These are phyloP conservation scores for Torulaspora gathmanii DNA, from an alignment of 805 yeast species.

Conservation along the genomic window DNA sequence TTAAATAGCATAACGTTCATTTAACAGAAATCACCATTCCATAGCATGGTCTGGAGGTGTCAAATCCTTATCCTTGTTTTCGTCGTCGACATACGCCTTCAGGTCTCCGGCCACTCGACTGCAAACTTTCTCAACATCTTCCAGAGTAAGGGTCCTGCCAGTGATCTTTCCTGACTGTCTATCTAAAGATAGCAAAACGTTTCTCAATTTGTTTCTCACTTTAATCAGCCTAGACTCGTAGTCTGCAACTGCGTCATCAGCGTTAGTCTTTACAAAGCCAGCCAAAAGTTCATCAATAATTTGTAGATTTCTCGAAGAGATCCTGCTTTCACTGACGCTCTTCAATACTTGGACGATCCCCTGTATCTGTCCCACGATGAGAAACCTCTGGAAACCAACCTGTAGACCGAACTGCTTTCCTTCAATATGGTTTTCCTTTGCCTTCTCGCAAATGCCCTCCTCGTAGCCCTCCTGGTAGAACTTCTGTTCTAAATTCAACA, in stretches of 20 bases:
- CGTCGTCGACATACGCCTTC: constrained; percentile 31
- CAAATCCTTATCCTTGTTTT: constrained; percentile 15
- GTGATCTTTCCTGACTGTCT: constrained; percentile 10
- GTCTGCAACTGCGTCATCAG: constrained; percentile 50
- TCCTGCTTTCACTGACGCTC: constrained; percentile 14
- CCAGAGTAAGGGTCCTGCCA: constrained; percentile 29
- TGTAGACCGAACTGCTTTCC: constrained; percentile 84
- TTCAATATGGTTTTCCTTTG: constrained; percentile 56
- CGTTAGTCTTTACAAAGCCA: constrained; percentile 41
- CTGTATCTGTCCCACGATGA: constrained; percentile 63
- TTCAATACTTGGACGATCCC: constrained; percentile 47
- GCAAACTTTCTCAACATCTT: constrained; percentile 35
- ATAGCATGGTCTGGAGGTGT: constrained; percentile 23
- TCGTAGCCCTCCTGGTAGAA: constrained; percentile 63
- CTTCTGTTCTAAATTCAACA: constrained; percentile 53
- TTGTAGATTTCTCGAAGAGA: constrained; percentile 22
- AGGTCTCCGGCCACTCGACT: constrained; percentile 31
- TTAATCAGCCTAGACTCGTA: constrained; percentile 50
- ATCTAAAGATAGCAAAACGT: constrained; percentile 40
- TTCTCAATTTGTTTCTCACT: constrained; percentile 58
- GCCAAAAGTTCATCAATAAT: constrained; percentile 28
- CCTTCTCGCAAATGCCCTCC: constrained; percentile 65
- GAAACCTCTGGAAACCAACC: constrained; percentile 65
- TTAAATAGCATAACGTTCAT: constrained; percentile 26
- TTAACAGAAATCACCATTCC: constrained; percentile 24